phyloP scores from a whole-genome alignment of 2,329 filamentous ascomycete genomes.

The Aspergillus tamarii region DNA sequence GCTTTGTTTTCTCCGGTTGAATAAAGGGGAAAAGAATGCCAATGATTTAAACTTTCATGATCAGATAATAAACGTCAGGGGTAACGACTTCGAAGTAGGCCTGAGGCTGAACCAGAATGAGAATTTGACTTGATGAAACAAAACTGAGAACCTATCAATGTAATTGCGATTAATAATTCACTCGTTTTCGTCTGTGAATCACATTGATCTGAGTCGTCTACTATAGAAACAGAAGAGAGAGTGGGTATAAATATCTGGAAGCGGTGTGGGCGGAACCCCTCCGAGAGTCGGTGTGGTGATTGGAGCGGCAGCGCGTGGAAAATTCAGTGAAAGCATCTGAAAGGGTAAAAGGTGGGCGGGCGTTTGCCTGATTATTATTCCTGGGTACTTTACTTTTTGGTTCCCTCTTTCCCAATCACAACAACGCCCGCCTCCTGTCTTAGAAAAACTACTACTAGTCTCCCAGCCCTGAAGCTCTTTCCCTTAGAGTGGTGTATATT shows the following conservation, averaged over 20 bases:
- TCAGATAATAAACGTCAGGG: not conserved
- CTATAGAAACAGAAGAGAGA: not conserved
- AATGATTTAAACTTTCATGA: not conserved
- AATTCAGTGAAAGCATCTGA: conserved; percentile 16
- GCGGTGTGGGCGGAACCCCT: conserved; percentile 13
- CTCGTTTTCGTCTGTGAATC: not conserved
- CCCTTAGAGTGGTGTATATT: not conserved
- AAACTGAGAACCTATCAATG: not conserved
- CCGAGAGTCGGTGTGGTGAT: conserved; percentile 27
- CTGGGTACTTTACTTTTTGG: conserved; percentile 8
- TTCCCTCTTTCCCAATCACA: conserved; percentile 12
- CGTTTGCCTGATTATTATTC: conserved; percentile 5
- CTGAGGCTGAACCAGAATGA: not conserved
- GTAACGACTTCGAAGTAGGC: not conserved
- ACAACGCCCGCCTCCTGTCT: not conserved
- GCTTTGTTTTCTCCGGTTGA: not conserved
- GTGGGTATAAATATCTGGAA: not conserved
- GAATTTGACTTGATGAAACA: not conserved
- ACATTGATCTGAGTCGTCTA: not conserved
- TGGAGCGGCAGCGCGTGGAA: conserved; percentile 29
- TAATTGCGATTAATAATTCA: not conserved
- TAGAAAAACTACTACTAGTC: not conserved
- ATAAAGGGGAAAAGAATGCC: not conserved
- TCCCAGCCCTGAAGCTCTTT: not conserved
- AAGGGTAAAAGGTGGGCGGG: not conserved